phyloP scores from a whole-genome alignment of 768 basidiomycete species.

The Paxillus ammoniavirescens region DNA sequence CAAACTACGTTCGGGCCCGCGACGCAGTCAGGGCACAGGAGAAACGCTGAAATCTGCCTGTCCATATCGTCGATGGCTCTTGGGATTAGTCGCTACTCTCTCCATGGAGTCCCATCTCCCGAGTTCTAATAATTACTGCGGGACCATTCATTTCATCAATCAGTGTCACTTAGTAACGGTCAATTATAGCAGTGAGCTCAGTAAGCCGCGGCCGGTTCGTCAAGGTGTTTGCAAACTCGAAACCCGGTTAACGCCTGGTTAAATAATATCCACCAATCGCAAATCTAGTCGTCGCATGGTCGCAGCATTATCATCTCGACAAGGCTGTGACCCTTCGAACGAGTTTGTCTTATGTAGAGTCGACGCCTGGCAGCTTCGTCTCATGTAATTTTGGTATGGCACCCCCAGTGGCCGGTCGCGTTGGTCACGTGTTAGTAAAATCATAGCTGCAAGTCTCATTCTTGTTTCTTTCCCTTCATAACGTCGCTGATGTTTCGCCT shows the following conservation, averaged over 20 bases:
- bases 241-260: too few relatives aligned
- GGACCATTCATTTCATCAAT: not conserved
- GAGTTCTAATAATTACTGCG: not conserved
- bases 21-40: conserved; percentile 17
- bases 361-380: too few relatives aligned
- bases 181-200: not conserved
- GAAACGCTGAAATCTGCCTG: not conserved
- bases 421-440: conserved; percentile 21
- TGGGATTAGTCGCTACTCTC: not conserved
- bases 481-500: conserved; percentile 13
- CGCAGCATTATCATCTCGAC: too few relatives aligned
- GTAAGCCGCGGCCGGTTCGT: not conserved
- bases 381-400: too few relatives aligned
- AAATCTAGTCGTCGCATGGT: too few relatives aligned
- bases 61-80: not conserved
- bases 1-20: conserved; percentile 57
- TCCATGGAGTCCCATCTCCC: not conserved
- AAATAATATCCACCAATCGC: too few relatives aligned
- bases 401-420: not conserved
- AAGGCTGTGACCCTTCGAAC: too few relatives aligned
- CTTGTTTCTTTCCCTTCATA: not conserved
- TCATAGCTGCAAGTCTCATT: not conserved
- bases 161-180: not conserved
- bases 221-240: too few relatives aligned
- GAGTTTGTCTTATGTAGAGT: too few relatives aligned